These are phyloP conservation scores for Corrigiola litoralis DNA, from an alignment of 179 eudicot species.

Conservation along the genomic window DNA sequence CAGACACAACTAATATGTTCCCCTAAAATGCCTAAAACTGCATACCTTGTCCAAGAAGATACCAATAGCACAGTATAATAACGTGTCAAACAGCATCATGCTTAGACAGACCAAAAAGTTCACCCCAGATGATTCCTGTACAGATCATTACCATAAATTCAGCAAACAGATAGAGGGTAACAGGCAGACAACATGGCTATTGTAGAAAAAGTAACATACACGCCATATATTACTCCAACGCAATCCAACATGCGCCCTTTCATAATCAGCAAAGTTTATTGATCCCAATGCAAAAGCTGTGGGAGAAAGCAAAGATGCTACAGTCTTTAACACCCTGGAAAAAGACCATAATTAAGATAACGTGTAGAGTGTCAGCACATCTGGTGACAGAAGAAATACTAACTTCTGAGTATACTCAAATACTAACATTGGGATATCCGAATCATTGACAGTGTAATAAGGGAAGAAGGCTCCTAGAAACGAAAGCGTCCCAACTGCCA, in stretches of 20 bases:
- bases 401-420: slow-evolving; percentile 1
- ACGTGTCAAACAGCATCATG: slow-evolving; percentile 88
- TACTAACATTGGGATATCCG: slow-evolving; percentile 74
- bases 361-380: not conserved
- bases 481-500: slow-evolving; percentile 97
- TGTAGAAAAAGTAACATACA: slow-evolving; percentile 35
- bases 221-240: slow-evolving; percentile 99
- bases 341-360: slow-evolving; percentile 4
- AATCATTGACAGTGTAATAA: slow-evolving; percentile 84
- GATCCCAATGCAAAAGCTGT: slow-evolving; percentile 99
- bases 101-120: slow-evolving; percentile 79
- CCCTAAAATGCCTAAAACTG: too few relatives aligned
- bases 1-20: too few relatives aligned
- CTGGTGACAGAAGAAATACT: not conserved
- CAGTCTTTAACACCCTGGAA: slow-evolving; percentile 69
- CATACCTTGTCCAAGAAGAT: slow-evolving; percentile 89
- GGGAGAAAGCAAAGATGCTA: slow-evolving; percentile 93
- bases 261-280: slow-evolving; percentile 96
- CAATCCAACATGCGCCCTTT: slow-evolving; percentile 97
- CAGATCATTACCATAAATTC: slow-evolving; percentile 20
- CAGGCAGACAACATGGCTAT: not conserved
- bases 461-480: slow-evolving; percentile 99
- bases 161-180: not conserved
- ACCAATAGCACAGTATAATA: slow-evolving; percentile 73
- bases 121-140: slow-evolving; percentile 91